Evolutionary conservation across 257 asterid genomes (phyloP).

Genomic region (Echites panduratus): DNA sequence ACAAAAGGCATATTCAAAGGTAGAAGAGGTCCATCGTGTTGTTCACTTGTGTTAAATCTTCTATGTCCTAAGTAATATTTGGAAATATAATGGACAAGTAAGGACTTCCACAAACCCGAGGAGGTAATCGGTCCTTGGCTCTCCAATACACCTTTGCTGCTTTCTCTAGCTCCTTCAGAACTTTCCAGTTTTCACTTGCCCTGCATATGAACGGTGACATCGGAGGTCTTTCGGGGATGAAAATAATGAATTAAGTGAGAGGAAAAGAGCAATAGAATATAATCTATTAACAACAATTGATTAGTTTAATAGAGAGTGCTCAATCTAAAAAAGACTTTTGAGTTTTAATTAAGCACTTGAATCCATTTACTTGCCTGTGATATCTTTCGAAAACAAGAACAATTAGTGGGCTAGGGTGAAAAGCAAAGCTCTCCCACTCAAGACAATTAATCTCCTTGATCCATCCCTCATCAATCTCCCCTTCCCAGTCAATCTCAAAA

Average conservation of each 20-base stretch:
- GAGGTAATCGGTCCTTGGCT: constrained; percentile 85
- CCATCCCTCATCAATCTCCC: constrained; percentile 73
- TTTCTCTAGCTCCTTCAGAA: constrained; percentile 77
- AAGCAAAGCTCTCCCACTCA: constrained; percentile 98
- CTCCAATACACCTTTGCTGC: constrained; percentile 89
- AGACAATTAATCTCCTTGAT: constrained; percentile 89
- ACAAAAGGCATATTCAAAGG: background rate
- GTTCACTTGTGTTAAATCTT: background rate
- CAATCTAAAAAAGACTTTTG: background rate
- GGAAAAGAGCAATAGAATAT: constrained; percentile 4
- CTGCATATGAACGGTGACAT: constrained; percentile 28
- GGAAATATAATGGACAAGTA: constrained; percentile 4
- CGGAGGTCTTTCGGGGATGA: background rate
- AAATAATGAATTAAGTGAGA: background rate
- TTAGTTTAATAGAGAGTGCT: background rate
- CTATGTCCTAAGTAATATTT: too few relatives aligned
- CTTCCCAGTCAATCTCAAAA: constrained; percentile 80
- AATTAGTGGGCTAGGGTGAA: constrained; percentile 89
- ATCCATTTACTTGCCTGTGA: constrained; percentile 44
- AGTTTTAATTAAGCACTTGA: too few relatives aligned
- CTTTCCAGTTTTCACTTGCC: constrained; percentile 94
- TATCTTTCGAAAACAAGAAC: constrained; percentile 87
- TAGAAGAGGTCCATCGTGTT: too few relatives aligned
- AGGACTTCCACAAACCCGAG: constrained; percentile 65
- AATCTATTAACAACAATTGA: constrained; percentile 2